phyloP scores from a whole-genome alignment of 805 yeast species.

The Jamesozyma rosinii region DNA sequence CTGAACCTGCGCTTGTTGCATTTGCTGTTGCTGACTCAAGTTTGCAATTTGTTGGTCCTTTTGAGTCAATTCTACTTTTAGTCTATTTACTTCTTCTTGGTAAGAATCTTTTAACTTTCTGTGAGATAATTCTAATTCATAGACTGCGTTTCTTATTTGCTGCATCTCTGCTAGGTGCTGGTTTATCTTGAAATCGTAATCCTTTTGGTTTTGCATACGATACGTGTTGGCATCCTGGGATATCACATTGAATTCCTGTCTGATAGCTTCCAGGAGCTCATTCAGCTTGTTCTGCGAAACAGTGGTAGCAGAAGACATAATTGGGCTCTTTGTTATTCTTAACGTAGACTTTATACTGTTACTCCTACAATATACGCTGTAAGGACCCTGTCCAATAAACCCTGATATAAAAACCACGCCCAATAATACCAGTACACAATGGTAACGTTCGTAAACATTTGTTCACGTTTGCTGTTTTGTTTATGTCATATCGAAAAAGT shows the following conservation, averaged over 20 bases:
- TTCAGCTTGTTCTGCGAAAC: conserved; percentile 37
- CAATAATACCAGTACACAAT: too few species aligned
- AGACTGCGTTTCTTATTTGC: conserved; percentile 87
- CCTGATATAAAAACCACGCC: too few species aligned
- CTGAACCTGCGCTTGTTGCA: conserved; percentile 21
- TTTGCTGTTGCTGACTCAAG: conserved; percentile 35
- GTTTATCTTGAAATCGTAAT: conserved; percentile 77
- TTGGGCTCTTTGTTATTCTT: too few species aligned
- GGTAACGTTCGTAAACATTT: too few species aligned
- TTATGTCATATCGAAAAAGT: too few species aligned
- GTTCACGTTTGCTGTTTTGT: too few species aligned
- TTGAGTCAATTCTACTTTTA: conserved; percentile 77
- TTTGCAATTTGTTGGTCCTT: conserved; percentile 53
- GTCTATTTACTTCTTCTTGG: conserved; percentile 81
- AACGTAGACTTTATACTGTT: too few species aligned
- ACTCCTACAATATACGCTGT: too few species aligned
- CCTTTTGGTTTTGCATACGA: conserved; percentile 78
- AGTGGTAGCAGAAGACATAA: conserved; percentile 18
- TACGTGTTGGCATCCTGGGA: conserved; percentile 77
- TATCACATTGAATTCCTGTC: conserved; percentile 80
- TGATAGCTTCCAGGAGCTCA: conserved; percentile 84
- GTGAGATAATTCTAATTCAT: conserved; percentile 89
- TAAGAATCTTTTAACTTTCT: conserved; percentile 91
- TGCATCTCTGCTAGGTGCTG: conserved; percentile 92
- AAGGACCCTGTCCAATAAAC: too few species aligned